Evolutionary conservation across 2,329 filamentous ascomycete species (phyloP), one percentile per base, ranked within the genome.

Genomic region (Metarhizium album): DNA sequence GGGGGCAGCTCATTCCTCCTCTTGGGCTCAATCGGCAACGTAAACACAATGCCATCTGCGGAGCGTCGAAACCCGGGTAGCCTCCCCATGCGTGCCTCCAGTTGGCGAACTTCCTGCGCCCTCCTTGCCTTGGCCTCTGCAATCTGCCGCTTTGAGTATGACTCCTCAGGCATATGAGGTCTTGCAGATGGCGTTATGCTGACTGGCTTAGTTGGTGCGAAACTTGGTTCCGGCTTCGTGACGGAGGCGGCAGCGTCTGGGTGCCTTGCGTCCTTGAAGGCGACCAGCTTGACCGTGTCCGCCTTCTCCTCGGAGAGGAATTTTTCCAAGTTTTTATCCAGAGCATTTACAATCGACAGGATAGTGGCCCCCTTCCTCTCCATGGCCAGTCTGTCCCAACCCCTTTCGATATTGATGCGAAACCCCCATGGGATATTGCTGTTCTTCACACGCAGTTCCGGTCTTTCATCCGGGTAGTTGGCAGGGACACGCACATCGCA

Each of bases 21-120:
- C 52, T 75, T 76, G 1, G 85, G 83, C 55, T 87, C 81, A 2
- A 93, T 67, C 0, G 86, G 84, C 13, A 91, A 63, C 2, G 79
- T 84, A 62, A 85, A 91, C 16, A 80, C 76, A 53, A 84, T 73
- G 1, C 84, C 86, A 64, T 90, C 85, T 29, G 75, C 70, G 1
- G 82, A 83, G 55, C 83, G 86, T 29, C 80, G 77, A 61, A 86
- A 93, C 35, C 80, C 66, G 1, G 80, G 74, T 47, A 85, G 63
- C 56, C 84, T 76, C 16, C 84, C 79, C 73, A 93, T 82, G 31
- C 87, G 80, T 27, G 86, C 78, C 67, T 90, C 86, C 0, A 93
- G 74, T 60, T 90, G 86, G 37, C 82, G 78, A 23, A 79, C 78
- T 62, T 91, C 85, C 46, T 76, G 70, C 20, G 81, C 78, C 53